Conservation (phyloP, 257 asterid genomes). For the Primulina tabacum region DNA sequence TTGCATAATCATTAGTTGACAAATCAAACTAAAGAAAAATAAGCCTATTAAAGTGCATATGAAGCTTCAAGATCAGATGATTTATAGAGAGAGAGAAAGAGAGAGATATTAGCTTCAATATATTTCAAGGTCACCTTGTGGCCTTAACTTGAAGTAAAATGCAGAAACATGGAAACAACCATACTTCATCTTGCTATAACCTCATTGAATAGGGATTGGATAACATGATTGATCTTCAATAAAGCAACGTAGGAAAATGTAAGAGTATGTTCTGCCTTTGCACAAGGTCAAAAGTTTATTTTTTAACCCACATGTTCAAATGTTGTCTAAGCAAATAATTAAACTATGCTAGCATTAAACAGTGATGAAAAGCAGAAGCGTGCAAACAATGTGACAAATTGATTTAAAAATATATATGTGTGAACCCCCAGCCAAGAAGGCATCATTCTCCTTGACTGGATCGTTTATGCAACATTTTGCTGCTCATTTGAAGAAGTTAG, state of each 20-base stretch:
- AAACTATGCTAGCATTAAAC: not conserved
- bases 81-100: not conserved
- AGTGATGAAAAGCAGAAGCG: slow-evolving; percentile 17
- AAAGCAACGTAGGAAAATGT: too few relatives aligned
- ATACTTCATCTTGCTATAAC: not conserved
- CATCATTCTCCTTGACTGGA: slow-evolving; percentile 14
- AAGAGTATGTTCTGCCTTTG: not conserved
- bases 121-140: not conserved
- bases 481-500: slow-evolving; percentile 2
- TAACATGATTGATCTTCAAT: too few relatives aligned
- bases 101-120: not conserved
- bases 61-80: not conserved
- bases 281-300: not conserved
- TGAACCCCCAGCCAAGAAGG: slow-evolving; percentile 1
- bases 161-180: not conserved
- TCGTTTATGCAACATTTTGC: slow-evolving; percentile 8
- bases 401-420: not conserved
- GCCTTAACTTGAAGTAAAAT: not conserved
- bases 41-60: not conserved
- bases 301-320: not conserved
- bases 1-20: not conserved
- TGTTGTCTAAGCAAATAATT: not conserved
- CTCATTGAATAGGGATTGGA: too few relatives aligned
- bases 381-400: slow-evolving; percentile 1
- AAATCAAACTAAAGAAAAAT: not conserved